These are phyloP conservation scores for Tulasnella sp. DNA, from an alignment of 768 basidiomycete species.

Conservation along the genomic window DNA sequence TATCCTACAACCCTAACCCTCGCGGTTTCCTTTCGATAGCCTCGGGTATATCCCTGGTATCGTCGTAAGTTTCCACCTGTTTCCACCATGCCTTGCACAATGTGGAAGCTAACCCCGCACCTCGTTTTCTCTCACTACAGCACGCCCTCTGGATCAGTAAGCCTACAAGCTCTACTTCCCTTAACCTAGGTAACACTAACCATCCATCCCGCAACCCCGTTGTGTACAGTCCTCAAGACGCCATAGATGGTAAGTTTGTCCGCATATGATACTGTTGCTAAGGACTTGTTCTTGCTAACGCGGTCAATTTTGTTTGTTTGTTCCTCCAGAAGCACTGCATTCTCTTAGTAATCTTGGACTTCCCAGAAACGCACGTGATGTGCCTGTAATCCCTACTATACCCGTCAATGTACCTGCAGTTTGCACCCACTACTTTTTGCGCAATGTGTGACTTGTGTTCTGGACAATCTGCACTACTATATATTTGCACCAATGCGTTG, in stretches of 20 bases:
- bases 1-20: too few species aligned
- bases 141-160: slow-evolving; percentile 14
- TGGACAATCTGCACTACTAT: too few species aligned
- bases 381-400: too few species aligned
- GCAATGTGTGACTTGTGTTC: too few species aligned
- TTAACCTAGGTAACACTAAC: neutral
- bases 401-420: neutral
- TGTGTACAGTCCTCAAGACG: neutral
- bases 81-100: neutral
- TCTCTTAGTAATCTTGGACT: too few species aligned
- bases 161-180: neutral
- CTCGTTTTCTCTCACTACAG: neutral
- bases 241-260: neutral
- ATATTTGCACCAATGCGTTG: too few species aligned
- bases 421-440: neutral
- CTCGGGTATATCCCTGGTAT: slow-evolving; percentile 15
- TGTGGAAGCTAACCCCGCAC: neutral
- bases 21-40: neutral
- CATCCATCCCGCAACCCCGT: neutral
- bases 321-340: neutral
- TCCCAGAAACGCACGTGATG: neutral
- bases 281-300: neutral
- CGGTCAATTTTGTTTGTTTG: neutral
- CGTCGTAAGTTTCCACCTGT: slow-evolving; percentile 1
- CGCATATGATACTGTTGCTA: neutral